Base-by-base conservation (phyloP, 2,329 filamentous ascomycete genomes). In the Diplodia sapinea region DNA sequence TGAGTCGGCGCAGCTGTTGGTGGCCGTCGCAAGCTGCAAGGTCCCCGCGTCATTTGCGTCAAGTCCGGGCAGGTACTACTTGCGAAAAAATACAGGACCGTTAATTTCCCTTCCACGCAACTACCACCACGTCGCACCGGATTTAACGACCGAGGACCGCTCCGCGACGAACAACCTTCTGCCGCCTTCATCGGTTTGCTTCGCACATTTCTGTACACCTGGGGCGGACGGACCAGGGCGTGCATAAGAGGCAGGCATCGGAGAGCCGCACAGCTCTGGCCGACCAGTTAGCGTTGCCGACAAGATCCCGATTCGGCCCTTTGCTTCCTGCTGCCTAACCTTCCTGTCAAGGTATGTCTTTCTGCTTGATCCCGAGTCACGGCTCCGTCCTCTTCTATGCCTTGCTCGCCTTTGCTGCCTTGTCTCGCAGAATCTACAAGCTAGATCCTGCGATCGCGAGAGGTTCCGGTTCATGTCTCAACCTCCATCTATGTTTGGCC, bases 251-350 rank as follows among this genome's bases (percentile, higher is more conserved):
- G n/a, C 31, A 51, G 59, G 43, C 59, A 51, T 23, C 59, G 47
- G 43, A 63, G 59, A 63, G 59, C 59, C 59, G 43, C 59, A 63
- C 59, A 63, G 59, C 43, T 51, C 29, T 51, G 47, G 59, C 47
- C 26, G n/a, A 38, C 59, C 43, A 63, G 11, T 47, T 51, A 63
- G 59, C 47, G 31, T 47, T 15, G 29, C 59, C 59, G 59, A 63
- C 8, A 63, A 51, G 29, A 13, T 26, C 33, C 59, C 59, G 59
- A 51, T 38, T 51, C 47, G 59, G 59, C 17, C 59, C 29, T 51
- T 63, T 29, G 43, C 59, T n/a, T 63, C 59, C 59, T 63, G 59
- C 59, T 63, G 59, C 59, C 59, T 63, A 63, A 38, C 31, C 26
- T 15, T 20, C 43, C 29, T 38, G 6, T 63, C 11, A 15, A 63